Evolutionary conservation across 2,329 filamentous ascomycete genomes (phyloP), one percentile per base, ranked within the genome.

Genomic region (Phyllosticta paracitricarpa): DNA sequence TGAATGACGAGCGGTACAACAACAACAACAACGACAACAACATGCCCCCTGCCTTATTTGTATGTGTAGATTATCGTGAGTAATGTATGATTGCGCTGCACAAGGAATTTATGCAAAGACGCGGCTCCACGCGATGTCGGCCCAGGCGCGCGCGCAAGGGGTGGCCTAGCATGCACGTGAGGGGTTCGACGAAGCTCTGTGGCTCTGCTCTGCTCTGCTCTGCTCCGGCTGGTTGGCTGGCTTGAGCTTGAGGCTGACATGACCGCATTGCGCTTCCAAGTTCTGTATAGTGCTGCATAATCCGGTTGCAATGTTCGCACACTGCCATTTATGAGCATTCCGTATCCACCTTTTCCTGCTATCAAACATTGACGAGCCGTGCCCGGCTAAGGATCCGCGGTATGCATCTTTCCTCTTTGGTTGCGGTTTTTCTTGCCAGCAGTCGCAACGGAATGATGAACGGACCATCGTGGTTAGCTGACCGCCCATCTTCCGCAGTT

Each of bases 381-480:
- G 33, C 33, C 33, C 14, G 33, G 2, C 30, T 33, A 33, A 22
- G 28, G 28, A 30, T 30, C 14, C 9, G 10, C 33, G 33, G 33
- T 40, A 40, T 40, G 33, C 33, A 40, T 40, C 33, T 40, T 40
- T 59, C 51, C 57, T 30, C 53, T 14, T 54, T 56, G 35, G 53
- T 48, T 52, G 53, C 53, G 54, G 54, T 33, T 33, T 60, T 60
- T 33, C 58, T 51, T 33, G 33, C 52, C 53, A 56, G 51, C 58
- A 51, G 30, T 52, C 19, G 24, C 19, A 40, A 40, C 33, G 33
- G 33, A 14, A 40, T 33, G 30, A 55, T 33, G 59, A 57, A 61
- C 59, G 48, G 59, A 61, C 59, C 59, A 61, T 48, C 59, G 57
- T 54, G 54, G 33, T 40, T 40, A 48, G 56, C 59, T 61, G 59